Conservation (phyloP, 1,284 basidiomycete species). For the Mycena citricolor region DNA sequence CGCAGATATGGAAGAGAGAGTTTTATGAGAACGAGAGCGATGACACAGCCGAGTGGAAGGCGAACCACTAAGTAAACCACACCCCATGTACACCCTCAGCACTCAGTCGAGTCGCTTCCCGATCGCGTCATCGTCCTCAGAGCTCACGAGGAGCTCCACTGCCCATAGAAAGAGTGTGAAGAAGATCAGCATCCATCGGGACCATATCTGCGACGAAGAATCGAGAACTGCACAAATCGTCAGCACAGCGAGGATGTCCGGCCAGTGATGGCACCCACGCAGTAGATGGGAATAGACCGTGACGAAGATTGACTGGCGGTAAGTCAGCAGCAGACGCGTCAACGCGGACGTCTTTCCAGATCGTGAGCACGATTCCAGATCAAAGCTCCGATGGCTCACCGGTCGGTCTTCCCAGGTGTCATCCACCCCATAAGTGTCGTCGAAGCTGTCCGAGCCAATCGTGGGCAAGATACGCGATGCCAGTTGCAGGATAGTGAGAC, state of each 20-base stretch:
- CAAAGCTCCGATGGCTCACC: too few relatives aligned
- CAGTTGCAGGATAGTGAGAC: constrained; percentile 80
- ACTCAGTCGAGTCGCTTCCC: constrained; percentile 62
- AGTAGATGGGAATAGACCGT: constrained; percentile 82
- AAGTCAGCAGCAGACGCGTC: constrained; percentile 73
- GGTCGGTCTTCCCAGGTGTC: constrained; percentile 72
- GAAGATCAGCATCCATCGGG: constrained; percentile 86
- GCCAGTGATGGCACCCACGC: constrained; percentile 44
- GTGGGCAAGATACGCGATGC: constrained; percentile 83
- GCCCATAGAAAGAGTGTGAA: constrained; percentile 81
- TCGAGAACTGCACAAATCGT: constrained; percentile 57
- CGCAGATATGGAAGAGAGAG: constrained; percentile 89
- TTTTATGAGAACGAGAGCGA: constrained; percentile 71
- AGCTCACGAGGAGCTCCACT: constrained; percentile 72
- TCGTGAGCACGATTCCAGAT: constrained; percentile 2
- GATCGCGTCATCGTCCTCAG: constrained; percentile 68
- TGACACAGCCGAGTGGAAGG: constrained; percentile 72
- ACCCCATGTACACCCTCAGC: background rate
- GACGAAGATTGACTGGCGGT: constrained; percentile 79
- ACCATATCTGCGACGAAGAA: constrained; percentile 86
- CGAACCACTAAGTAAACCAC: constrained; percentile 43
- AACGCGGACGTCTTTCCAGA: constrained; percentile 64
- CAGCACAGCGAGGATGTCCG: constrained; percentile 7
- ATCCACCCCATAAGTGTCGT: constrained; percentile 61
- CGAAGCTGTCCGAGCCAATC: constrained; percentile 81